phyloP scores from a whole-genome alignment of 2,329 filamentous ascomycete species.

The Graphiopsis chlorocephala region DNA sequence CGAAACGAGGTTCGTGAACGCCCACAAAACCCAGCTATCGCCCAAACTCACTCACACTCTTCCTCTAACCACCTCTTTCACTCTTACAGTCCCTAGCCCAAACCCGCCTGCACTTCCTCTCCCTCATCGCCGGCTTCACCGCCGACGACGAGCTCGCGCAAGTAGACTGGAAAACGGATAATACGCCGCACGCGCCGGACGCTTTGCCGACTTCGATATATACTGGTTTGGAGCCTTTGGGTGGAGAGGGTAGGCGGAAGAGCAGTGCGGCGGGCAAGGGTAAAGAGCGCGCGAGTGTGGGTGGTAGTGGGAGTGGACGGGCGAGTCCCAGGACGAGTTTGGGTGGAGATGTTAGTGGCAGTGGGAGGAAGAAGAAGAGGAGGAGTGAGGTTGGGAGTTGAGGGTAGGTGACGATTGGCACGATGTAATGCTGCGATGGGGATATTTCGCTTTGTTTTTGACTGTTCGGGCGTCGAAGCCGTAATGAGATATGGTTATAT shows the following conservation, averaged over 20 bases:
- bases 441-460: not conserved
- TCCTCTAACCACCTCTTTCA: not conserved
- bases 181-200: conserved; percentile 19
- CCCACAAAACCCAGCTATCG: too few relatives aligned
- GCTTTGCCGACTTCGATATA: not conserved
- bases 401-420: not conserved
- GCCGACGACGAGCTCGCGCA: conserved; percentile 19
- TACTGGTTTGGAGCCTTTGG: not conserved
- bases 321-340: not conserved
- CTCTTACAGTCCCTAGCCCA: conserved; percentile 30
- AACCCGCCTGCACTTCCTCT: conserved; percentile 33
- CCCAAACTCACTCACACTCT: not conserved
- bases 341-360: not conserved
- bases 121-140: conserved; percentile 30
- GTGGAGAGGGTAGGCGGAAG: not conserved
- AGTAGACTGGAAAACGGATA: conserved; percentile 29
- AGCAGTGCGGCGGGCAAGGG: conserved; percentile 3
- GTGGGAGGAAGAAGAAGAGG: conserved; percentile 14
- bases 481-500: not conserved
- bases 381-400: not conserved
- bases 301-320: not conserved
- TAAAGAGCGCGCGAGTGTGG: conserved; percentile 10
- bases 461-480: not conserved
- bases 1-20: conserved; percentile 29
- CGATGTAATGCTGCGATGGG: not conserved